Base-by-base conservation (phyloP, 164 flowering plant genomes). In the Hamamelis virginiana region DNA sequence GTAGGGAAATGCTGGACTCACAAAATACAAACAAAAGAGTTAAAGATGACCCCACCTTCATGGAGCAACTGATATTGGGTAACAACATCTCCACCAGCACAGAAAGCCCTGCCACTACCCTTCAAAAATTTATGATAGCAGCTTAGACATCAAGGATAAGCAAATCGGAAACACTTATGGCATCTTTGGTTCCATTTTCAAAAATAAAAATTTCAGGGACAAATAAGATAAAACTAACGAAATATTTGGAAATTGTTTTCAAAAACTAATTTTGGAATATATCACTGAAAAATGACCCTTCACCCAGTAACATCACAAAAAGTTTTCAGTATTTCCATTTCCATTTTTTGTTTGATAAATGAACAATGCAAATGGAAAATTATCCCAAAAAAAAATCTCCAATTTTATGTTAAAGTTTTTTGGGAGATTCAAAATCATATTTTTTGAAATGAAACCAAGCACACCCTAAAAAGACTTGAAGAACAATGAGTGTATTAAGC, bases 71-170 rank as follows among this genome's bases (percentile, higher is more conserved):
- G 67, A 78, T 72, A 76, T 50, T 91, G 86, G 15, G 82, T 23
- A 53, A 91, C 88, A 55, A 81, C 87, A 84, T 93, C 97, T 45
- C 81, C 83, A 68, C 97, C 98, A 38, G 97, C 81, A 74, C 86
- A 89, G 71, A 93, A 93, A 47, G 96, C 97, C 80, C 78, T 83
- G 69, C 88, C 95, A 74, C 76, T 82, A 66, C 89, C 91, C 98
- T 91, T 83, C 82, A 88, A 62, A 69, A 75, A 74, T 66, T 27
- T 62, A 80, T 80, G 19, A 69, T 45, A 62, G 27, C 59, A 74
- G 61, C 61, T 80, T 65, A 73, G 63, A 65, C 27, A 33, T 25
- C 4, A 51, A 45, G 16, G 13, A 70, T 28, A 15, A 59, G 13
- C 50, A 55, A n/a, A n/a, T 33, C 6, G 2, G 41, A 33, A 33